Percentiles rank a stretch among this genome's conserved stretches.
Conservation (phyloP, 768 basidiomycete genomes). For the Calvatia gigantea region DNA sequence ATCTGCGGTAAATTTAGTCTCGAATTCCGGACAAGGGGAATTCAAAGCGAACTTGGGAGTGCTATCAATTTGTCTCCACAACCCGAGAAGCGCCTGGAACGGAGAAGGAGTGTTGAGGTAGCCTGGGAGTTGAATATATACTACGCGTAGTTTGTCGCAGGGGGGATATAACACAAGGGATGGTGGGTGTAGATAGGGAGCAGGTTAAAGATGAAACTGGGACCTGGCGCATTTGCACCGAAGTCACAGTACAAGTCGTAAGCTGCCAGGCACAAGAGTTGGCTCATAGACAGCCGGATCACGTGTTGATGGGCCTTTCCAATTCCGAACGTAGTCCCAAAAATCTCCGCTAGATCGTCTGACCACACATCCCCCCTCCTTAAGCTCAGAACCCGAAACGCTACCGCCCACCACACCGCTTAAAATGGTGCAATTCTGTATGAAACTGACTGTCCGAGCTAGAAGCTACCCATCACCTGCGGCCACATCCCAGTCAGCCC, state of each 20-base stretch:
- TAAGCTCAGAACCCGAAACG: neutral
- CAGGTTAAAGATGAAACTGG: slow-evolving; percentile 5
- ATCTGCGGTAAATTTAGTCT: neutral
- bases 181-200: slow-evolving; percentile 10
- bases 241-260: slow-evolving; percentile 11
- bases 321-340: neutral
- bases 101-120: neutral
- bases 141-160: neutral
- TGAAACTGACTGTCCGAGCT: neutral
- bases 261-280: slow-evolving; percentile 11
- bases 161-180: neutral
- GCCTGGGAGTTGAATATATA: neutral
- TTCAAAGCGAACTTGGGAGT: neutral
- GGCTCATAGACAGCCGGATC: slow-evolving; percentile 8
- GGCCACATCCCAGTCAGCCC: slow-evolving; percentile 1
- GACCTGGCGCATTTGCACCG: slow-evolving; percentile 13
- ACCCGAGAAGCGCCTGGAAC: neutral
- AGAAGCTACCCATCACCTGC: neutral
- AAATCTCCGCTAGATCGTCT: neutral
- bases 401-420: neutral
- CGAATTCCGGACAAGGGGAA: neutral
- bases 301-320: slow-evolving; percentile 6
- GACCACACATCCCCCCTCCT: neutral
- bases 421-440: neutral
- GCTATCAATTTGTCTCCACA: neutral